Percentiles rank a stretch among this genome's conserved stretches.
These are phyloP conservation scores for Forsythia viridissima DNA, from an alignment of 257 asterid genomes.

Conservation along the genomic window DNA sequence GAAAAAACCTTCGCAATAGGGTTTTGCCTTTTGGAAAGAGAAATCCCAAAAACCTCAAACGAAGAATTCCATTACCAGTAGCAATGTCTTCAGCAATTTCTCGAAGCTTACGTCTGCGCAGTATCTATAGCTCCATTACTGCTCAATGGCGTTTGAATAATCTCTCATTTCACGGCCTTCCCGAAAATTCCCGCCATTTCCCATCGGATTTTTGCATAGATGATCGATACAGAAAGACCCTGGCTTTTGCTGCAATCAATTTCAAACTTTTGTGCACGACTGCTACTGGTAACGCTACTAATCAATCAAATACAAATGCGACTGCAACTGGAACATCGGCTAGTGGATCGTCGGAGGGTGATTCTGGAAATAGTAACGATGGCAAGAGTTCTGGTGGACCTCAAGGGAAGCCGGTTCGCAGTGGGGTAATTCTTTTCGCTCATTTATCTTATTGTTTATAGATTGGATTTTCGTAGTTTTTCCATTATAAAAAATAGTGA, in stretches of 20 bases:
- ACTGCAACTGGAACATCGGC: conserved; percentile 29
- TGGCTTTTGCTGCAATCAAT: conserved; percentile 23
- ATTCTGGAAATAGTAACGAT: conserved; percentile 39
- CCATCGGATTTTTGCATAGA: conserved; percentile 19
- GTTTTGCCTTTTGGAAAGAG: conserved; percentile 20
- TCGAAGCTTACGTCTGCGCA: conserved; percentile 34
- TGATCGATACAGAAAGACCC: conserved; percentile 19
- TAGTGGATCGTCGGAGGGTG: conserved; percentile 43
- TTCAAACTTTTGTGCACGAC: conserved; percentile 44
- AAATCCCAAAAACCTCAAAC: conserved; percentile 12
- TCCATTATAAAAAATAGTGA: background rate
- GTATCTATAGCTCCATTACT: conserved; percentile 22
- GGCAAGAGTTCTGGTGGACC: conserved; percentile 54
- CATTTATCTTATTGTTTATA: background rate
- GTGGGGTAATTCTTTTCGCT: conserved; percentile 54
- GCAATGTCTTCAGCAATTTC: conserved; percentile 39
- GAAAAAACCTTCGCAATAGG: conserved; percentile 32
- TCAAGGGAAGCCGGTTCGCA: conserved; percentile 66
- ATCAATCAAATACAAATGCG: conserved; percentile 36
- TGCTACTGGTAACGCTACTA: conserved; percentile 24
- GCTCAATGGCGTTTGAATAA: conserved; percentile 21
- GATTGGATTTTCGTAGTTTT: background rate
- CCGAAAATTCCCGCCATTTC: conserved; percentile 18
- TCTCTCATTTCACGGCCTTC: conserved; percentile 6
- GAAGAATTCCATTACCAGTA: background rate